Conservation (phyloP, 768 basidiomycete genomes). For the Mycena galericulata region DNA sequence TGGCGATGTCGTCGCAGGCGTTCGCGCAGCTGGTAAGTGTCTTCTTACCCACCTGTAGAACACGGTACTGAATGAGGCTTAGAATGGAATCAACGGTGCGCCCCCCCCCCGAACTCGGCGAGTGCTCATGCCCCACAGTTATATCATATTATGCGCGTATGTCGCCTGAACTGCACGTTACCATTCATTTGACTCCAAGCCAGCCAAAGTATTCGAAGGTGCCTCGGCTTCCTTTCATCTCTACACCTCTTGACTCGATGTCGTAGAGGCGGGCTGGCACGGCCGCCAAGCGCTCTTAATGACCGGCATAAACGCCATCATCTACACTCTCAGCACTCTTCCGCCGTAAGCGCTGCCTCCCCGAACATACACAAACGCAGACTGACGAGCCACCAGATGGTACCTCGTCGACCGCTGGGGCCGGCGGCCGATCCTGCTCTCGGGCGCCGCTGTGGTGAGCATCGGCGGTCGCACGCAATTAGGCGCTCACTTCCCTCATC, state of each 20-base stretch:
- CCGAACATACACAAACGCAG: constrained; percentile 8
- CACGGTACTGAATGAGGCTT: too few relatives aligned
- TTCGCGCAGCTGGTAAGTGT: constrained; percentile 88
- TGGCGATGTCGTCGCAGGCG: constrained; percentile 95
- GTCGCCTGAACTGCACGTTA: constrained; percentile 43
- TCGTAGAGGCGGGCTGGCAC: constrained; percentile 91
- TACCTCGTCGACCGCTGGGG: constrained; percentile 94
- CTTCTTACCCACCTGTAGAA: too few relatives aligned
- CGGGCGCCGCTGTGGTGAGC: constrained; percentile 82
- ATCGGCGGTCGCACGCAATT: not conserved
- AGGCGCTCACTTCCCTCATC: not conserved
- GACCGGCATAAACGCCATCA: constrained; percentile 92
- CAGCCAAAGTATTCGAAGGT: constrained; percentile 11
- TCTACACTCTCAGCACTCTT: constrained; percentile 82
- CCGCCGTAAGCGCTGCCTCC: constrained; percentile 69
- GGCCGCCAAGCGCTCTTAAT: constrained; percentile 95
- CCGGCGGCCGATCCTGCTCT: constrained; percentile 85
- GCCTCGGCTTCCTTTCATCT: not conserved
- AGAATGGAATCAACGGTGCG: constrained; percentile 96
- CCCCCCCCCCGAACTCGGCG: constrained; percentile 19
- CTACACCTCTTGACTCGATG: not conserved
- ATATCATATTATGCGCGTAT: constrained; percentile 95
- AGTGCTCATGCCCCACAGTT: constrained; percentile 56
- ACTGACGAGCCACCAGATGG: constrained; percentile 67
- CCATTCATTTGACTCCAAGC: constrained; percentile 38